A percentile compares a stretch with the other conserved stretches of the same genome.
Evolutionary conservation across 345 rosid species (phyloP).

Genomic region (Arabis alpina): DNA sequence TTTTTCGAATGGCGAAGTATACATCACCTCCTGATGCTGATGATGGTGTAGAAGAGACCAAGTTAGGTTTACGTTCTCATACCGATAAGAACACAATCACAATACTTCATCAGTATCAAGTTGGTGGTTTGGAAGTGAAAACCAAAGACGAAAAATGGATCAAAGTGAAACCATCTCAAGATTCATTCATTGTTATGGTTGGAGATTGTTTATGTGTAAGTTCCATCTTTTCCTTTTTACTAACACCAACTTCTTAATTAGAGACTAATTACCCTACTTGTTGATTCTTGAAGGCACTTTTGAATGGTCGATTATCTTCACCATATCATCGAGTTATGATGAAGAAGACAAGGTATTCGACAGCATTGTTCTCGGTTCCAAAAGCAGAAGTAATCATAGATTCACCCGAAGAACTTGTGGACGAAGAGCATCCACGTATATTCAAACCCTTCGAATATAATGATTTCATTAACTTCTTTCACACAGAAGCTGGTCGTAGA

Average conservation of each 20-base stretch:
- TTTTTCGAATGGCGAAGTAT: slow-evolving; percentile 28
- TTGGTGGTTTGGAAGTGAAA: slow-evolving; percentile 55
- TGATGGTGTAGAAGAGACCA: slow-evolving; percentile 45
- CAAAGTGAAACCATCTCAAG: slow-evolving; percentile 50
- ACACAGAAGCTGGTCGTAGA: slow-evolving; percentile 47
- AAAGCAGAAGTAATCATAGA: slow-evolving; percentile 48
- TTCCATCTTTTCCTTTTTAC: not conserved
- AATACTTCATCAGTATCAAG: slow-evolving; percentile 58
- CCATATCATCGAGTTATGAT: slow-evolving; percentile 67
- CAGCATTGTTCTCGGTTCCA: slow-evolving; percentile 58
- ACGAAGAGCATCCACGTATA: slow-evolving; percentile 55
- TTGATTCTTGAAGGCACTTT: slow-evolving; percentile 58
- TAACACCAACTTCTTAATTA: not conserved
- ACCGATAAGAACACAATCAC: slow-evolving; percentile 65
- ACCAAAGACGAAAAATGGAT: slow-evolving; percentile 58
- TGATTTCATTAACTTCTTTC: slow-evolving; percentile 46
- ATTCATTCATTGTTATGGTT: slow-evolving; percentile 50
- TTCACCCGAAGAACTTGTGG: slow-evolving; percentile 56
- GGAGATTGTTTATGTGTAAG: slow-evolving; percentile 60
- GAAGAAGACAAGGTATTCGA: slow-evolving; percentile 57
- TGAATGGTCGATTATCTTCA: slow-evolving; percentile 61
- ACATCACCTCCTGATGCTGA: slow-evolving; percentile 17
- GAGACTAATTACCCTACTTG: not conserved
- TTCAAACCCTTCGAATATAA: slow-evolving; percentile 58
- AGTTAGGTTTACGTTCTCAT: slow-evolving; percentile 50